Evolutionary conservation across 306 rosid genomes (phyloP), one percentile per base, ranked within the genome.

Genomic region (Fagus crenata): DNA sequence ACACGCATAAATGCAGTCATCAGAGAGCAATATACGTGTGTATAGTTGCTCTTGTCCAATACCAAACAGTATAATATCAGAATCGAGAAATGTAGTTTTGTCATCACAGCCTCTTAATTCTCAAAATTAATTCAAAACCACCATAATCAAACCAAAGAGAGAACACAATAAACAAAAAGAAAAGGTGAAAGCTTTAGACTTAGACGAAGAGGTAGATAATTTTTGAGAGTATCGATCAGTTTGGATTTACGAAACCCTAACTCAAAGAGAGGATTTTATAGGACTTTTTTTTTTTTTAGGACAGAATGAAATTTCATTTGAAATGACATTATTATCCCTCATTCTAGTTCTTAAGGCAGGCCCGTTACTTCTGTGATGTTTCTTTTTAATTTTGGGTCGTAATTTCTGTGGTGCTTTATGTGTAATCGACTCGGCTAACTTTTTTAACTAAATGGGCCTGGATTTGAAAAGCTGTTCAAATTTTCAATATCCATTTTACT

Each of bases 1-100:
- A 84, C 96, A 89, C 92, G 89, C 93, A 89, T 86, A 91, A 89
- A 86, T 58, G 69, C 88, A 17, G 86, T 91, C 96, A 85, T 87
- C 87, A 89, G 40, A 61, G 53, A 79, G 77, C 81, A 72, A 74
- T 4, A 28, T 1, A 74, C 14, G 39, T 3, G 51, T 9, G 2
- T 28, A 31, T 37, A 11, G 81, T 76, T 73, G 85, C 82, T 67
- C 61, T 77, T 75, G 88, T 81, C 85, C 76, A 51, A 41, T 58
- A 54, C 39, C 43, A 39, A 72, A 53, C 13, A 33, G 67, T 74
- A 82, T 33, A 49, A 71, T 39, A 69, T 89, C 92, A 87, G 88
- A 71, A 69, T 91, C 93, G 89, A 91, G 93, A 91, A 89, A 91
- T 40, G 85, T 82, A 49, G 13, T 84, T 67, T 22, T 3, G 49